Evolutionary conservation across 345 rosid genomes (phyloP), one percentile per base, ranked within the genome.

Genomic region (Pistacia integerrima): DNA sequence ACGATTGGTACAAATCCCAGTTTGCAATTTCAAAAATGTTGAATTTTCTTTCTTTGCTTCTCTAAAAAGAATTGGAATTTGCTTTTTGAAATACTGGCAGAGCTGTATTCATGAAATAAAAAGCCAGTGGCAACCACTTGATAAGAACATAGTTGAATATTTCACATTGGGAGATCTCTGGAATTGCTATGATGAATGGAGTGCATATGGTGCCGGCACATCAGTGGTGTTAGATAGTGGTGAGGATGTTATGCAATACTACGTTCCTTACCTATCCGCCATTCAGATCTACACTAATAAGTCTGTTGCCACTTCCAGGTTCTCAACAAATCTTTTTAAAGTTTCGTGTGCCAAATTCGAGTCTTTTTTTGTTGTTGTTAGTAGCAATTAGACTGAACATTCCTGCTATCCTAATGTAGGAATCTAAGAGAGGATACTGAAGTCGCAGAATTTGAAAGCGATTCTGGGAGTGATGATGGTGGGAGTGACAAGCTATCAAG

Each of bases 251-350:
- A 76, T 74, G 75, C 96, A 93, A 67, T 91, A 90, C 74, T 91
- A 77, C 68, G 92, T 84, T 33, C 97, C 98, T 16, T 91, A 89
- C 72, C 82, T 93, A 6, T 93, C 97, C 0, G 98, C 93, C 66
- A 83, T 91, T 58, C 97, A 92, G 72, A 80, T 92, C 25, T 92
- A 81, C 78, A 86, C 89, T 55, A 79, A 78, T 74, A 85, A 85
- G 83, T 56, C 85, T 56, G 16, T 82, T 56, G 48, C 80, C 8
- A 38, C 80, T 68, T 81, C 86, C 78, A 89, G 94, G 97, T 92
- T 74, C 33, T 51, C 18, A 57, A 63, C 69, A 20, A 20, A 52
- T 73, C 41, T 67, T 9, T 13, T 72, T 28, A 0, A 10, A 38
- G 17, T 52, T 44, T 66, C 6, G 56, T 41, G 41, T n/a, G 28